Evolutionary conservation across 2,329 filamentous ascomycete species (phyloP).

Genomic region (Leptodontidium sp.): DNA sequence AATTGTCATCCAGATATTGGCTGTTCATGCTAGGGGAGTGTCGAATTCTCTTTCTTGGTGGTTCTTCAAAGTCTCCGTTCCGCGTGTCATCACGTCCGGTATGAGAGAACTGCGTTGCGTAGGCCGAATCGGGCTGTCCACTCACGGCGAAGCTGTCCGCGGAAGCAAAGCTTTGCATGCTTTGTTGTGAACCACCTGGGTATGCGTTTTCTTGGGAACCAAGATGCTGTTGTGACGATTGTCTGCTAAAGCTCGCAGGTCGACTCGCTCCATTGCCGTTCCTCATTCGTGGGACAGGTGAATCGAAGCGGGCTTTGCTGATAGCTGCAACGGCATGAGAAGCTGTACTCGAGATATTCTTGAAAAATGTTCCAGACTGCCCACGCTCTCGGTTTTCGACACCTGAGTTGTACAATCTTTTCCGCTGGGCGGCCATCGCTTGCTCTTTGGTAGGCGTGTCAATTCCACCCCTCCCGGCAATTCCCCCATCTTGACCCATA

Average conservation of each 20-base stretch:
- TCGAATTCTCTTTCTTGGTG: constrained; percentile 80
- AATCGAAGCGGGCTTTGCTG: constrained; percentile 94
- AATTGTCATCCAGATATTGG: constrained; percentile 47
- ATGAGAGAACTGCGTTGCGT: constrained; percentile 64
- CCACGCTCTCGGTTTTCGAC: constrained; percentile 73
- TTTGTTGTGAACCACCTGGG: constrained; percentile 83
- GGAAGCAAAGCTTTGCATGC: constrained; percentile 73
- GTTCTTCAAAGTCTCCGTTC: constrained; percentile 70
- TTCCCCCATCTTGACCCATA: constrained; percentile 77
- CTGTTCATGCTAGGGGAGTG: constrained; percentile 62
- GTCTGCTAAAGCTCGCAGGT: constrained; percentile 74
- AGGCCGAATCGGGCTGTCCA: constrained; percentile 68
- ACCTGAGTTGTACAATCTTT: constrained; percentile 85
- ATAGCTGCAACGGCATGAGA: constrained; percentile 95
- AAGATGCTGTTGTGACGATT: constrained; percentile 73
- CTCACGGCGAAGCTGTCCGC: constrained; percentile 75
- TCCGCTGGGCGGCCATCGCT: constrained; percentile 94
- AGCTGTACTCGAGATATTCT: constrained; percentile 93
- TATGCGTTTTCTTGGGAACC: constrained; percentile 70
- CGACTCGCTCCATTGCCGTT: constrained; percentile 64
- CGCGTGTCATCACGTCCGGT: constrained; percentile 48
- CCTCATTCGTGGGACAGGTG: constrained; percentile 74
- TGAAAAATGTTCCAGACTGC: constrained; percentile 89
- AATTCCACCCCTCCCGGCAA: constrained; percentile 76
- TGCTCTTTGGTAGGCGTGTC: constrained; percentile 99